Percentiles rank a stretch among this genome's conserved stretches.
phyloP scores from a whole-genome alignment of 768 basidiomycete species.

The Suillus sp. region DNA sequence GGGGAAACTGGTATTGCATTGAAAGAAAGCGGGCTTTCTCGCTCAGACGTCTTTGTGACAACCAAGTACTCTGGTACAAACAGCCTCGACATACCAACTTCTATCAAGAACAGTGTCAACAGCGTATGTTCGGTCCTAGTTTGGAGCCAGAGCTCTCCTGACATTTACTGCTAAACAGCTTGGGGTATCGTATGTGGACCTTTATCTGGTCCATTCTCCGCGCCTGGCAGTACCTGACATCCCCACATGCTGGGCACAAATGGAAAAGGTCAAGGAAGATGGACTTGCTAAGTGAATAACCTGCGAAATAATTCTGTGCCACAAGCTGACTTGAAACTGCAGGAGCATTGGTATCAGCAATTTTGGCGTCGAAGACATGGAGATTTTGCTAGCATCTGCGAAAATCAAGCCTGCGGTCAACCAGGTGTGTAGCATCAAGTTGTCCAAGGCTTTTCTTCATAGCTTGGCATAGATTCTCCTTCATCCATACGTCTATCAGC shows the following conservation, averaged over 20 bases:
- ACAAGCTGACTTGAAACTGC: background rate
- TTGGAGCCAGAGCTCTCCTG: slow-evolving; percentile 32
- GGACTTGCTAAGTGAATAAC: slow-evolving; percentile 54
- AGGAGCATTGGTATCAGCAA: slow-evolving; percentile 79
- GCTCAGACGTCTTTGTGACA: slow-evolving; percentile 61
- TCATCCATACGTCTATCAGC: slow-evolving; percentile 68
- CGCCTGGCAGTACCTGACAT: slow-evolving; percentile 60
- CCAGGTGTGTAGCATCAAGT: slow-evolving; percentile 44
- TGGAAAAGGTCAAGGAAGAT: slow-evolving; percentile 57
- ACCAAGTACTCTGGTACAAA: slow-evolving; percentile 61
- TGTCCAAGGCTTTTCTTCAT: slow-evolving; percentile 5
- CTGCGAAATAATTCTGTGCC: background rate
- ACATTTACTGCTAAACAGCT: background rate
- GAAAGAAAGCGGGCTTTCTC: slow-evolving; percentile 56
- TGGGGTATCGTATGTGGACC: slow-evolving; percentile 47
- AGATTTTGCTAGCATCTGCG: slow-evolving; percentile 55
- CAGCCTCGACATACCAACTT: slow-evolving; percentile 54
- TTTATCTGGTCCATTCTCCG: slow-evolving; percentile 71
- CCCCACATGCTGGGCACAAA: slow-evolving; percentile 60
- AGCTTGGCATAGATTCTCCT: slow-evolving; percentile 55
- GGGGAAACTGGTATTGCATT: slow-evolving; percentile 41
- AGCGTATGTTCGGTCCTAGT: slow-evolving; percentile 38
- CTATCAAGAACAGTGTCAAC: slow-evolving; percentile 56
- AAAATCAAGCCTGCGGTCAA: slow-evolving; percentile 68
- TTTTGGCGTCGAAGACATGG: slow-evolving; percentile 57